phyloP scores from a whole-genome alignment of 2,329 filamentous ascomycete genomes.

The Talaromyces sp. region DNA sequence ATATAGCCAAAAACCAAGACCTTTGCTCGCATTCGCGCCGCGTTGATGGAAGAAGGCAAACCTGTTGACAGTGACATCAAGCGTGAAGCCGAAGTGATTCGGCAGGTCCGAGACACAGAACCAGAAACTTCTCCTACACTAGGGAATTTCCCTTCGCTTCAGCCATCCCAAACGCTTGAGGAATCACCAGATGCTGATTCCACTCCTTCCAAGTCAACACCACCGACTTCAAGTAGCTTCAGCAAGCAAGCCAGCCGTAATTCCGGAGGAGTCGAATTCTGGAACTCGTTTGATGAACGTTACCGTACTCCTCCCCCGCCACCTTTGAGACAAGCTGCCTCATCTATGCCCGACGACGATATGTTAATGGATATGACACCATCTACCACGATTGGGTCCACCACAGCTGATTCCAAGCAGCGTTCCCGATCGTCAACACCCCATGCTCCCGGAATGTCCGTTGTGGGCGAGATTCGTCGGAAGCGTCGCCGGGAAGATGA shows the following conservation, averaged over 20 bases:
- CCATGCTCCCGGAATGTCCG: conserved; percentile 49
- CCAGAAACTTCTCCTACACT: conserved; percentile 52
- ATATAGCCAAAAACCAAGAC: conserved; percentile 89
- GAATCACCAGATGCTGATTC: conserved; percentile 17
- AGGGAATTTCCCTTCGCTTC: conserved; percentile 52
- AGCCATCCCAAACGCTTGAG: conserved; percentile 40
- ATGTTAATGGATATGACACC: conserved; percentile 44
- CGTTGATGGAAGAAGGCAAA: conserved; percentile 81
- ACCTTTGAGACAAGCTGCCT: conserved; percentile 56
- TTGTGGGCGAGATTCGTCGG: conserved; percentile 73
- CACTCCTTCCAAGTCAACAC: conserved; percentile 35
- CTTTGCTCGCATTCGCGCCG: conserved; percentile 89
- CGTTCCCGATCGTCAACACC: conserved; percentile 45
- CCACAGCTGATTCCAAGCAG: conserved; percentile 33
- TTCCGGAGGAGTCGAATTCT: conserved; percentile 72
- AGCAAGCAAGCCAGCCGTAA: conserved; percentile 73
- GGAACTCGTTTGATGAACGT: conserved; percentile 76
- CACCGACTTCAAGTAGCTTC: conserved; percentile 71
- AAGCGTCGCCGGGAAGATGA: conserved; percentile 89
- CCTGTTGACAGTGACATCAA: conserved; percentile 87
- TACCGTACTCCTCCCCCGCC: conserved; percentile 69
- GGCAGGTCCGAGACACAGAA: conserved; percentile 90
- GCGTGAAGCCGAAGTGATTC: conserved; percentile 91
- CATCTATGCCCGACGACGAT: conserved; percentile 49
- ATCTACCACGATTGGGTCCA: conserved; percentile 33